Evolutionary conservation across 192 early-diverging fungal genomes (phyloP).

Genomic region (Dimargaris cristalligena): DNA sequence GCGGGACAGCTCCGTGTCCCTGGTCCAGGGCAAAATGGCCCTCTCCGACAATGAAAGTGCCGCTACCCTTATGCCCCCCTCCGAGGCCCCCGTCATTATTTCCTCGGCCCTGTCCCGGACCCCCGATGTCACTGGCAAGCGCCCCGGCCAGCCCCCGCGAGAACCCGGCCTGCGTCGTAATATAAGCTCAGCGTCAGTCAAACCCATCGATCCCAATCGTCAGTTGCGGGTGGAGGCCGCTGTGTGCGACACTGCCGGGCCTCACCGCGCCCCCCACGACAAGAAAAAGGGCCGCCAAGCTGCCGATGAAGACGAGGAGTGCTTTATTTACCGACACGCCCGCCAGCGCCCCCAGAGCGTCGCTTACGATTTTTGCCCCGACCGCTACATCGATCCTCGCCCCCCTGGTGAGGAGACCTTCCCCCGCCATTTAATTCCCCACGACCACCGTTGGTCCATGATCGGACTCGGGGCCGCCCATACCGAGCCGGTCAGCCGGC

Average conservation of each 20-base stretch:
- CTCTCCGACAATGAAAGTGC: no score
- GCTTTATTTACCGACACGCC: constrained; percentile 31
- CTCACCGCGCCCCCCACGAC: neutral
- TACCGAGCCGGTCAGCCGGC: neutral
- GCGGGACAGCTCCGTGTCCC: no score
- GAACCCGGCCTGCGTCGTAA: neutral
- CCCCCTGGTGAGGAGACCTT: no score
- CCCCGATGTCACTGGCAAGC: neutral
- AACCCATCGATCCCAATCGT: neutral
- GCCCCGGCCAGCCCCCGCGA: no score
- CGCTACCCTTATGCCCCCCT: no score
- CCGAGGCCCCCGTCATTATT: no score
- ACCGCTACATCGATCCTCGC: neutral
- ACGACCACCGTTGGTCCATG: constrained; percentile 6
- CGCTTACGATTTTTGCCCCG: neutral
- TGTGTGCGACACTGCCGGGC: neutral
- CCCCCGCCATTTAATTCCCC: neutral
- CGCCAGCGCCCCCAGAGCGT: constrained; percentile 19
- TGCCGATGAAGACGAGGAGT: constrained; percentile 21
- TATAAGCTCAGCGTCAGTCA: neutral
- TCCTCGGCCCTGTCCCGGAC: neutral
- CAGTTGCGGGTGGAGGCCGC: constrained; percentile 7
- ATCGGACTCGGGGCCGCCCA: neutral
- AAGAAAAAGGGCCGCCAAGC: constrained; percentile 12
- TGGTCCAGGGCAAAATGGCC: no score